These are phyloP conservation scores for Stentor roeselii DNA, from an alignment of 73 alveolate species.

Conservation along the genomic window DNA sequence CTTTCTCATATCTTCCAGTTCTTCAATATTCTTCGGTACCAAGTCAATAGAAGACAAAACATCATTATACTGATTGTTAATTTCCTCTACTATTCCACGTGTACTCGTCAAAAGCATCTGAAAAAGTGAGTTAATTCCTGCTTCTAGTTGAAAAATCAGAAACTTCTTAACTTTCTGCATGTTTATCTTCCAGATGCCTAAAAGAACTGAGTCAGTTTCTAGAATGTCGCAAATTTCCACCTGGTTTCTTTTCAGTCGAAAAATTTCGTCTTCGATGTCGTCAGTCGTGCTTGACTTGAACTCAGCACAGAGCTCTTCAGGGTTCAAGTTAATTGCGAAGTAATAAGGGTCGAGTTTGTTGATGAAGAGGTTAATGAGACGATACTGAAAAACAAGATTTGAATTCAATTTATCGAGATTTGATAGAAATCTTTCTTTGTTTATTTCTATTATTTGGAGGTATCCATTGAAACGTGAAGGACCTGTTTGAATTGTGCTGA, in stretches of 20 bases:
- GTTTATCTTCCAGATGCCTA: constrained; percentile 46
- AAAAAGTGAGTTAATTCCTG: constrained; percentile 34
- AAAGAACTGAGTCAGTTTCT: neutral
- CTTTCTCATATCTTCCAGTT: constrained; percentile 50
- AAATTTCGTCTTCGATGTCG: constrained; percentile 14
- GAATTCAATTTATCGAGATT: neutral
- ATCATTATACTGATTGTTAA: constrained; percentile 42
- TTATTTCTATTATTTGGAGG: constrained; percentile 15
- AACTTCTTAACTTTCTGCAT: constrained; percentile 30
- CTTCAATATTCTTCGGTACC: constrained; percentile 56
- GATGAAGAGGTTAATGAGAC: neutral
- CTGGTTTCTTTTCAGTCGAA: neutral
- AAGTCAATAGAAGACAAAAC: constrained; percentile 33
- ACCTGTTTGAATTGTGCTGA: neutral
- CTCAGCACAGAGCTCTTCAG: neutral
- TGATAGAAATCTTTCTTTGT: neutral
- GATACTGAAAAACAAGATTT: neutral
- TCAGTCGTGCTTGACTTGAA: neutral
- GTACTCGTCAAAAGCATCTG: constrained; percentile 44
- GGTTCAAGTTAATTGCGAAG: neutral
- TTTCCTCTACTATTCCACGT: constrained; percentile 28
- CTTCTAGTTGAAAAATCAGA: constrained; percentile 30
- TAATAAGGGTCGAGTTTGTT: neutral
- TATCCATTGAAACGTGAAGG: neutral
- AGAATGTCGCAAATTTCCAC: constrained; percentile 1